A percentile compares a stretch with the other conserved stretches of the same genome.
phyloP scores from a whole-genome alignment of 2,329 filamentous ascomycete genomes.

The Stagonosporopsis tanaceti region DNA sequence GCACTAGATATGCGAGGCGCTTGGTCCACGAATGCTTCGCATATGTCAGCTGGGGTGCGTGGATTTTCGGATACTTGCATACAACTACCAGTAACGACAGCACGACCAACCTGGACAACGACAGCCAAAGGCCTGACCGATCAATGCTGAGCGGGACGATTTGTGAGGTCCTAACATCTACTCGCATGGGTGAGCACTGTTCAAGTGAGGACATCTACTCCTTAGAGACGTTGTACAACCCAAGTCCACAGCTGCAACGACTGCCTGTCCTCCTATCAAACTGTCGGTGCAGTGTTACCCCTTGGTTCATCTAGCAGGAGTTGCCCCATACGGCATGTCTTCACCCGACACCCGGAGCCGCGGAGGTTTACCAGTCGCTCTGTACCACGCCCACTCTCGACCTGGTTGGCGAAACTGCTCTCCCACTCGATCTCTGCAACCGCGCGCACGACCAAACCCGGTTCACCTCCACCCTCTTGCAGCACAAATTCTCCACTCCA shows the following conservation, averaged over 20 bases:
- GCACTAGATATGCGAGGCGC: constrained; percentile 1
- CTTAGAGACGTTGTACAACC: not conserved
- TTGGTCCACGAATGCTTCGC: constrained; percentile 6
- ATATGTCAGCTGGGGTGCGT: constrained; percentile 7
- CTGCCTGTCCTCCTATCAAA: constrained; percentile 1
- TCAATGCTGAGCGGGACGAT: not conserved
- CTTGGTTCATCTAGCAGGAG: constrained; percentile 2
- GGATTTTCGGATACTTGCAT: not conserved
- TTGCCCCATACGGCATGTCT: constrained; percentile 11
- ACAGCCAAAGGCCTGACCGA: not conserved
- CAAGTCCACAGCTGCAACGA: constrained; percentile 1
- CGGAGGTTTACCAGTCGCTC: not conserved
- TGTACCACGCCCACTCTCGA: constrained; percentile 3
- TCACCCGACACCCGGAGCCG: constrained; percentile 10
- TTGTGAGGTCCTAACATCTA: not conserved
- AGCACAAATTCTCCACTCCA: constrained; percentile 6
- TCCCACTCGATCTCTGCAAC: constrained; percentile 9
- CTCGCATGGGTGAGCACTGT: not conserved
- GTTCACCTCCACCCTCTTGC: constrained; percentile 4
- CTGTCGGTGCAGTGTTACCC: not conserved
- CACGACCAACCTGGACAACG: not conserved
- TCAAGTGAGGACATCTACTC: not conserved
- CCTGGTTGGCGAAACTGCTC: constrained; percentile 3
- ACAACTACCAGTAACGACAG: not conserved
- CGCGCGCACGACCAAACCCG: constrained; percentile 4